Base-by-base conservation (phyloP, 192 early-diverging fungal genomes). In the Glomus cerebriforme region DNA sequence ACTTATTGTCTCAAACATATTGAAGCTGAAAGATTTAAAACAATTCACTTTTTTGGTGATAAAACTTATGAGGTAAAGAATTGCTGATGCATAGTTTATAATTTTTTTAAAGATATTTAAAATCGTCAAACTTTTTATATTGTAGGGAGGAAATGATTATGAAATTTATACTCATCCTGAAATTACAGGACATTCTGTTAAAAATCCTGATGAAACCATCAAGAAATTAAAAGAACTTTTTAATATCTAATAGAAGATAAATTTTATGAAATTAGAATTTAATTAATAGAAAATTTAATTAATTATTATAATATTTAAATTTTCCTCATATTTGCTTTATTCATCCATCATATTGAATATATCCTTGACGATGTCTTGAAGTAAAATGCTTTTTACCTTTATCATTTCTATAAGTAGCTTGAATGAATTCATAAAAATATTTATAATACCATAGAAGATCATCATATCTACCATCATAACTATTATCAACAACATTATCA, bases 21-120 rank as follows among this genome's bases (percentile, higher is more conserved):
- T 34, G 86, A 95, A 81, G 82, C 88, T 34, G 94, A 99, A 82
- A 91, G 88, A 62, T 98, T 99, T 86, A 91, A 89, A 60, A 92
- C 84, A 15, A 93, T 98, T 78, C 95, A 99, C 87, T 99, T 99
- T 85, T 99, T 99, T 86, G 98, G 98, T 71, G 98, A 99, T 87
- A 99, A 99, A 91, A 94, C 97, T 59, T 94, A 95, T 83, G 83
- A 92, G 85, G 86, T 88, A 69, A 43, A 13, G 8, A 43, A 13
- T 45, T 39, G n/a, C 10, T 45, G 1, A 80, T 7, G 22, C 0
- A 43, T 32, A 39, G 59, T 67, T 45, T 27, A n/a, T n/a, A n/a
- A n/a, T n/a, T n/a, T n/a, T n/a, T n/a, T n/a, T n/a, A n/a, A n/a
- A n/a, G n/a, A n/a, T n/a, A n/a, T n/a, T n/a, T n/a, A n/a, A n/a